Evolutionary conservation across 2,329 filamentous ascomycete species (phyloP).

Genomic region (Fusarium marasasianum): DNA sequence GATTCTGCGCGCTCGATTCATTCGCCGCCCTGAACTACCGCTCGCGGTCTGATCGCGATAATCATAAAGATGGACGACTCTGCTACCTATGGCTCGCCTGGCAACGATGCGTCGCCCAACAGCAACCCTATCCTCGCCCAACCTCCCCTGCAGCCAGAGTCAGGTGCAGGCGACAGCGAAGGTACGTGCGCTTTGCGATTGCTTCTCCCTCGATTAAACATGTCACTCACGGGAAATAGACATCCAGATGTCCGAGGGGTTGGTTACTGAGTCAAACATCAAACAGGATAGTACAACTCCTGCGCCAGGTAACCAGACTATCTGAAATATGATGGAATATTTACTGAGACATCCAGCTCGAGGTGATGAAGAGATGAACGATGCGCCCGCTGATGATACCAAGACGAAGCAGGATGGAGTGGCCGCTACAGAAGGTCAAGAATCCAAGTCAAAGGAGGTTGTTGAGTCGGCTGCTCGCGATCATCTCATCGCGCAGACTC

Average conservation of each 20-base stretch:
- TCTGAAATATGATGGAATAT: conserved; percentile 71
- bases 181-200: conserved; percentile 50
- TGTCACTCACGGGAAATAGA: conserved; percentile 55
- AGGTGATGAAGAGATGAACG: conserved; percentile 85
- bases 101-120: conserved; percentile 64
- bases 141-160: conserved; percentile 60
- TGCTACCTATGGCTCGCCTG: conserved; percentile 66
- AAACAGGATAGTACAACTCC: conserved; percentile 71
- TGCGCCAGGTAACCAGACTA: conserved; percentile 62
- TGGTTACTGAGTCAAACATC: conserved; percentile 57
- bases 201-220: not conserved
- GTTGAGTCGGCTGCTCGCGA: conserved; percentile 88
- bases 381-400: conserved; percentile 62
- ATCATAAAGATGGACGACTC: conserved; percentile 65
- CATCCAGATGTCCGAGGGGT: conserved; percentile 69
- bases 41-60: conserved; percentile 23
- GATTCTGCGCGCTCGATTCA: conserved; percentile 29
- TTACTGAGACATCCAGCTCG: conserved; percentile 63
- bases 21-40: conserved; percentile 12
- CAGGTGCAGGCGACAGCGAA: conserved; percentile 53
- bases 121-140: conserved; percentile 67
- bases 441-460: conserved; percentile 78
- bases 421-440: conserved; percentile 61
- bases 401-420: conserved; percentile 60
- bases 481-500: conserved; percentile 91